Conservation (phyloP, 2,329 filamentous ascomycete species). For the Fusarium nelsonii region DNA sequence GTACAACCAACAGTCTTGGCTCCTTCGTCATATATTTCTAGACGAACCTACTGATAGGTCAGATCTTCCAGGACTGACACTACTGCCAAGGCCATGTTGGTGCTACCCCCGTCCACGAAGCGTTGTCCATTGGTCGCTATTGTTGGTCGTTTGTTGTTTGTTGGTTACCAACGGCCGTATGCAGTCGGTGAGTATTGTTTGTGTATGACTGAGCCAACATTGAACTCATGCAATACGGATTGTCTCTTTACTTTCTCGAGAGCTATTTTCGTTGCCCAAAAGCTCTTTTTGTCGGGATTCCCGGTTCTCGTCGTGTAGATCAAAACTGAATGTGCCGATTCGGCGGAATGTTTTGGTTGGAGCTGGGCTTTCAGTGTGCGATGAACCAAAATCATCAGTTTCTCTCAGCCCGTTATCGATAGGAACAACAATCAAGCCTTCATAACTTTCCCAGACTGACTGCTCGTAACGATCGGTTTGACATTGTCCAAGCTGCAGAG, state of each 20-base stretch:
- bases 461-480: constrained; percentile 18
- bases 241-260: too few relatives aligned
- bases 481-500: neutral
- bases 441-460: constrained; percentile 11
- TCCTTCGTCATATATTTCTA: too few relatives aligned
- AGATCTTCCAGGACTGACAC: neutral
- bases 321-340: constrained; percentile 4
- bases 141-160: neutral
- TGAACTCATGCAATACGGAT: too few relatives aligned
- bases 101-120: neutral
- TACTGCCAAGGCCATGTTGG: neutral
- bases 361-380: rapidly evolving
- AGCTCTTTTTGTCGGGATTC: neutral
- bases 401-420: rapidly evolving
- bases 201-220: too few relatives aligned
- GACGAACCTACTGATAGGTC: neutral
- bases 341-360: neutral
- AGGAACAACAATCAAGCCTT: neutral
- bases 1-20: too few relatives aligned
- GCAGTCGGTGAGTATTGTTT: neutral
- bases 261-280: neutral
- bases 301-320: constrained; percentile 1
- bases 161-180: neutral
- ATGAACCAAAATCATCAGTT: too few relatives aligned
- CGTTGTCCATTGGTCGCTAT: neutral